phyloP scores from a whole-genome alignment of 2,329 filamentous ascomycete genomes.

The Lecanicillium sp. region DNA sequence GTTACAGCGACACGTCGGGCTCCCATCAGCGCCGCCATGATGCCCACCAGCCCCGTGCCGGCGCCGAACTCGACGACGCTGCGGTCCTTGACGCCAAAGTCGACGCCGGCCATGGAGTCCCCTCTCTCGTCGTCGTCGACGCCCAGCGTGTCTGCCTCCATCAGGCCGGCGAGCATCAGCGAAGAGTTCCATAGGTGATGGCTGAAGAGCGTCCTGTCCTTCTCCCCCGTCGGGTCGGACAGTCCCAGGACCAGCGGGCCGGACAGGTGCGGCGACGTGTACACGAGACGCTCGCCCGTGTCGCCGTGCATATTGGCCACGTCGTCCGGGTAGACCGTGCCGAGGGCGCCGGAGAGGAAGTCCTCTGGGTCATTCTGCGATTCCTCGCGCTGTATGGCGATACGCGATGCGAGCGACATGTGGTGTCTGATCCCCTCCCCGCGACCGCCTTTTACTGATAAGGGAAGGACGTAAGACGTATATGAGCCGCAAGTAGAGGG shows the following conservation, averaged over 20 bases:
- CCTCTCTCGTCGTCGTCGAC: constrained; percentile 14
- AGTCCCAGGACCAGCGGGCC: constrained; percentile 33
- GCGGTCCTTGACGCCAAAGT: constrained; percentile 41
- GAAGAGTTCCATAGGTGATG: constrained; percentile 64
- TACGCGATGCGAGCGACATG: constrained; percentile 34
- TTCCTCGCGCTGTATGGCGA: constrained; percentile 23
- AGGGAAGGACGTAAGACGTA: no score
- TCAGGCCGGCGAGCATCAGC: constrained; percentile 42
- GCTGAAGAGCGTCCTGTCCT: constrained; percentile 52
- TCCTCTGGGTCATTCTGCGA: constrained; percentile 42
- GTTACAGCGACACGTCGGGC: constrained; percentile 47
- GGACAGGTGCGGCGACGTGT: constrained; percentile 42
- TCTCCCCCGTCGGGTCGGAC: constrained; percentile 39
- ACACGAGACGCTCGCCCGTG: constrained; percentile 45
- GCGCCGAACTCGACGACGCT: constrained; percentile 57
- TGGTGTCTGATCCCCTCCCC: no score
- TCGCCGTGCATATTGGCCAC: constrained; percentile 56
- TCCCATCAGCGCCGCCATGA: constrained; percentile 37
- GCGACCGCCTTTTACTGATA: no score
- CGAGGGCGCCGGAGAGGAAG: constrained; percentile 47
- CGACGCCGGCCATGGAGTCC: constrained; percentile 4
- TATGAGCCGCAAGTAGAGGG: no score
- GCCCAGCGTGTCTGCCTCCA: constrained; percentile 37
- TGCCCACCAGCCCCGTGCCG: constrained; percentile 47
- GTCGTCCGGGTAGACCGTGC: constrained; percentile 58